These are phyloP conservation scores for Septoria linicola DNA, from an alignment of 2,329 filamentous ascomycete genomes.

Conservation along the genomic window DNA sequence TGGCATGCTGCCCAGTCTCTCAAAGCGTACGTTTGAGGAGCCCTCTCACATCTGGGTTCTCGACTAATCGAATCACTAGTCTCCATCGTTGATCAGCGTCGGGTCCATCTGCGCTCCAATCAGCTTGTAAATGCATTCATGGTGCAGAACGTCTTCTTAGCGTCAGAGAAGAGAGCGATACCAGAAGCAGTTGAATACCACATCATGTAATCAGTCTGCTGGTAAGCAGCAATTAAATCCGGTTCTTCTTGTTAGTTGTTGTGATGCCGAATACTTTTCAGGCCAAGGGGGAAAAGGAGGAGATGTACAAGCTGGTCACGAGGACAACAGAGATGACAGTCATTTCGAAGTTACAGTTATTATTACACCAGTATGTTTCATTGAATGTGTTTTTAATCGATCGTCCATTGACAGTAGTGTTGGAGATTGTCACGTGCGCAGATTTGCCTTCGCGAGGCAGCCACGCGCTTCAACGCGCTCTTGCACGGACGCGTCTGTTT, in stretches of 20 bases:
- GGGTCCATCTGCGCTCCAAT: constrained; percentile 16
- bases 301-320: neutral
- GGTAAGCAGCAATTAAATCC: too few species aligned
- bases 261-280: too few species aligned
- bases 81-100: constrained; percentile 9
- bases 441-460: neutral
- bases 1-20: constrained; percentile 19
- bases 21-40: constrained; percentile 14
- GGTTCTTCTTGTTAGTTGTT: too few species aligned
- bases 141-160: too few species aligned
- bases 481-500: neutral
- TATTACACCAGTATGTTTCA: too few species aligned
- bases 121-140: constrained; percentile 7
- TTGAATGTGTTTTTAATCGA: neutral
- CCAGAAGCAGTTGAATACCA: too few species aligned
- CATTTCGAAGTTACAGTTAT: too few species aligned
- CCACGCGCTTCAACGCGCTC: neutral
- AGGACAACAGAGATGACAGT: neutral
- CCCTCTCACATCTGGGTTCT: neutral
- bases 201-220: too few species aligned
- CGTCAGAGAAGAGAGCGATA: too few species aligned
- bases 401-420: neutral
- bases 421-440: neutral
- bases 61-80: neutral
- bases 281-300: too few species aligned